A percentile compares a stretch with the other conserved stretches of the same genome.
Evolutionary conservation across 2,329 filamentous ascomycete genomes (phyloP).

Genomic region (Exserohilum rostratum): DNA sequence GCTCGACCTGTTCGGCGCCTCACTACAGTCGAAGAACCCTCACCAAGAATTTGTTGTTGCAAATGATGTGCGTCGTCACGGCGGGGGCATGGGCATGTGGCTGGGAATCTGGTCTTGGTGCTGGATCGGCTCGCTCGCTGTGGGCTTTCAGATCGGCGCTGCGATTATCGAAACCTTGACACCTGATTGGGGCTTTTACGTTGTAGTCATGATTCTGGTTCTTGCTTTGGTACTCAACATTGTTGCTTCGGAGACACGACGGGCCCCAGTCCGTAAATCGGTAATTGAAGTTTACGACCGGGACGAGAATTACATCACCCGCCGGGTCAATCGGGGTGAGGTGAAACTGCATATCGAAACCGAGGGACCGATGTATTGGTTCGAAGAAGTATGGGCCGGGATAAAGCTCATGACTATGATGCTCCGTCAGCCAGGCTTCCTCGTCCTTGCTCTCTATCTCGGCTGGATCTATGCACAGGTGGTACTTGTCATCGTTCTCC

Average conservation of each 20-base stretch:
- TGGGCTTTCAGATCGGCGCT: conserved; percentile 76
- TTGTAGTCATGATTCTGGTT: conserved; percentile 71
- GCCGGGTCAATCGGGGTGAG: conserved; percentile 71
- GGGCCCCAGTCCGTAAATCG: conserved; percentile 71
- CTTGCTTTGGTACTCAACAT: conserved; percentile 72
- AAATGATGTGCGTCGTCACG: conserved; percentile 73
- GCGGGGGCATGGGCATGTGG: conserved; percentile 81
- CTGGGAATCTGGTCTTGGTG: conserved; percentile 70
- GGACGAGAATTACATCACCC: conserved; percentile 56
- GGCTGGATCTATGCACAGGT: conserved; percentile 81
- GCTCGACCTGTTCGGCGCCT: conserved; percentile 77
- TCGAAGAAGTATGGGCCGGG: conserved; percentile 75
- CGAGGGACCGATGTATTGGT: conserved; percentile 77
- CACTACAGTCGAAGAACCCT: conserved; percentile 72
- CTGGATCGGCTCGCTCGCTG: conserved; percentile 71
- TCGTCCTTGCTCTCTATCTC: conserved; percentile 73
- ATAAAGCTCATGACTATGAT: conserved; percentile 70
- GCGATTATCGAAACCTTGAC: conserved; percentile 67
- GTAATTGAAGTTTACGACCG: conserved; percentile 63
- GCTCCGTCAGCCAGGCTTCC: conserved; percentile 75
- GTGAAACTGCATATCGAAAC: conserved; percentile 76
- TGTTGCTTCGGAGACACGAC: conserved; percentile 72
- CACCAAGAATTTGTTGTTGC: conserved; percentile 73
- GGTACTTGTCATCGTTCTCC: conserved; percentile 71
- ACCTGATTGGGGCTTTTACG: conserved; percentile 77